Percentiles rank a stretch among this genome's conserved stretches.
phyloP scores from a whole-genome alignment of 495 filamentous ascomycete species.

The Lasiosphaeria ovina region DNA sequence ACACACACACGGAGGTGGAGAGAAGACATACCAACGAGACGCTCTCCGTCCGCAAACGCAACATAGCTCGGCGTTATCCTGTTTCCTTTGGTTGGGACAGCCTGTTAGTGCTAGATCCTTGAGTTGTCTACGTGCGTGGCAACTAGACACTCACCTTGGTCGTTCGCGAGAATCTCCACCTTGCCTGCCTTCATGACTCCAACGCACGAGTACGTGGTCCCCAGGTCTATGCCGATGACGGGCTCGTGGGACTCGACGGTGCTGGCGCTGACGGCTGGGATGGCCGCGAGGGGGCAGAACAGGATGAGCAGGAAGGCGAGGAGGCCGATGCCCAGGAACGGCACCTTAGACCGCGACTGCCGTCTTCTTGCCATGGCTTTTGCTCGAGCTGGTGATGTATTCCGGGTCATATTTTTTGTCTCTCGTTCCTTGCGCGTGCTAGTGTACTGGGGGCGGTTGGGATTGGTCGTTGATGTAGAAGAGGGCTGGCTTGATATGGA shows the following conservation, averaged over 20 bases:
- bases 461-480: background rate
- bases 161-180: slow-evolving; percentile 90
- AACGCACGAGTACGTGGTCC: slow-evolving; percentile 96
- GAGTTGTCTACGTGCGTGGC: background rate
- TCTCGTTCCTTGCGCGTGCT: background rate
- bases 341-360: background rate
- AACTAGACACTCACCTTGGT: slow-evolving; percentile 50
- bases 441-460: background rate
- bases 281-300: slow-evolving; percentile 65
- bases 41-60: slow-evolving; percentile 81
- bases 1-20: background rate
- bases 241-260: slow-evolving; percentile 61
- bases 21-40: slow-evolving; percentile 38
- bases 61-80: slow-evolving; percentile 97
- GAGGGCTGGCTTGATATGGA: background rate
- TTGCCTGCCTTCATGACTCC: slow-evolving; percentile 94
- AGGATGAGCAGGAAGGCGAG: slow-evolving; percentile 80
- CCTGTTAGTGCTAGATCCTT: background rate
- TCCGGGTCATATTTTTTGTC: background rate
- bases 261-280: slow-evolving; percentile 66
- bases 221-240: slow-evolving; percentile 95
- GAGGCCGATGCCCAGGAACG: slow-evolving; percentile 56
- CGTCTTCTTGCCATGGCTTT: slow-evolving; percentile 4
- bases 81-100: slow-evolving; percentile 56
- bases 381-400: background rate